A percentile compares a stretch with the other conserved stretches of the same genome.
Conservation (phyloP, 23 red algal genomes). For the Gracilaria gracilis region DNA sequence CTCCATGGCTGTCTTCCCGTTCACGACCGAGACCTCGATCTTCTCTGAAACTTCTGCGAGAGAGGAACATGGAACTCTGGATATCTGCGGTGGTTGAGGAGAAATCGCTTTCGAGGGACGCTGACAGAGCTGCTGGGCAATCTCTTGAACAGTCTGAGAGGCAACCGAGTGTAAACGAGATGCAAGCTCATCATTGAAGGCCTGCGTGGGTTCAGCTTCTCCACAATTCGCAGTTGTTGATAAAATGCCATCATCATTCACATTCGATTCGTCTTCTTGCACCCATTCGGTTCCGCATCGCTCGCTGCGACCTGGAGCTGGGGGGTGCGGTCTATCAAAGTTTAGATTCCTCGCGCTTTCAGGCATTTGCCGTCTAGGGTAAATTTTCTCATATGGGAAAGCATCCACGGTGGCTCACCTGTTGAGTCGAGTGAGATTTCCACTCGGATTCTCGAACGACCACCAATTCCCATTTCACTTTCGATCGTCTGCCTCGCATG, state of each 20-base stretch:
- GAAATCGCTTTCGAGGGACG: slow-evolving; percentile 65
- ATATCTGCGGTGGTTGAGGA: slow-evolving; percentile 51
- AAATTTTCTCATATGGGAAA: slow-evolving; percentile 68
- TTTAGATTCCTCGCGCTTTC: slow-evolving; percentile 47
- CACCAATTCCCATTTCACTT: slow-evolving; percentile 15
- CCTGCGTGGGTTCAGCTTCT: neutral
- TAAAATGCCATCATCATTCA: neutral
- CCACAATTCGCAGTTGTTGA: neutral
- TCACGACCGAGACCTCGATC: neutral
- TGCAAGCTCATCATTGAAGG: neutral
- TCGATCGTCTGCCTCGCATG: neutral
- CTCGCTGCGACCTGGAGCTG: neutral
- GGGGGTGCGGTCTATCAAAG: slow-evolving; percentile 33
- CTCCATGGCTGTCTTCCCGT: neutral
- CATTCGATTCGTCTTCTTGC: neutral
- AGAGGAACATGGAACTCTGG: neutral
- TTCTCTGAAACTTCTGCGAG: neutral
- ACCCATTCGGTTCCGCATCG: neutral
- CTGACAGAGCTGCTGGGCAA: slow-evolving; percentile 40
- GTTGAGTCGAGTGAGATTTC: slow-evolving; percentile 37
- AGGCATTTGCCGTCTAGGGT: slow-evolving; percentile 57
- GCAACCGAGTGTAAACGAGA: neutral
- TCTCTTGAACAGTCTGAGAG: slow-evolving; percentile 12
- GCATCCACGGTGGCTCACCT: slow-evolving; percentile 57
- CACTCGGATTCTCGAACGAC: slow-evolving; percentile 9